Evolutionary conservation across 306 rosid species (phyloP).

Genomic region (Dicorynia guianensis): DNA sequence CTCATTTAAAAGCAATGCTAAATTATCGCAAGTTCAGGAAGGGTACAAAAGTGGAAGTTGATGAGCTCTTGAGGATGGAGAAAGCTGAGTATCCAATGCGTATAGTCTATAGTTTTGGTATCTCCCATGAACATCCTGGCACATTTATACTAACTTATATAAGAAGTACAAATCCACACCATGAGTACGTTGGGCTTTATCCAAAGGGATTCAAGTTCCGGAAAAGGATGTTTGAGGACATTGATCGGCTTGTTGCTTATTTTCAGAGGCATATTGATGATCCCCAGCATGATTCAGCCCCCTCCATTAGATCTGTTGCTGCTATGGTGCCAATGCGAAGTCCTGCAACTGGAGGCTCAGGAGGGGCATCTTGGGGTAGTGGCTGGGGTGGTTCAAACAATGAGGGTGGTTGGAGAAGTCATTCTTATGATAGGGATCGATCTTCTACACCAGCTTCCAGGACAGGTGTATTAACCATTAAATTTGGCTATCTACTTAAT

Average conservation of each 20-base stretch:
- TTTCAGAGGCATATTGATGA: conserved; percentile 95
- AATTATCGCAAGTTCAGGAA: conserved; percentile 86
- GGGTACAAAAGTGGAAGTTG: conserved; percentile 92
- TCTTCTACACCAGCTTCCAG: conserved; percentile 90
- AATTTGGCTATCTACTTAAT: conserved; percentile 2
- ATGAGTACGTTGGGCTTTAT: conserved; percentile 95
- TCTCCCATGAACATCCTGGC: conserved; percentile 97
- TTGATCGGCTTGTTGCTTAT: conserved; percentile 90
- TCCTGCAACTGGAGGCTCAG: conserved; percentile 95
- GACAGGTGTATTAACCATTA: conserved; percentile 62
- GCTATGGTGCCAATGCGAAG: conserved; percentile 99
- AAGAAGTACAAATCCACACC: conserved; percentile 96
- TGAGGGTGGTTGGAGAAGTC: conserved; percentile 89
- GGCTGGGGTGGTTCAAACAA: conserved; percentile 83
- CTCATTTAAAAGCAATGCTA: conserved; percentile 83
- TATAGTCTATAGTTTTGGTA: conserved; percentile 91
- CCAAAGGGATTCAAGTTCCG: conserved; percentile 98
- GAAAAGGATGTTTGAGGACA: conserved; percentile 94
- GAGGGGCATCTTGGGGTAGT: conserved; percentile 79
- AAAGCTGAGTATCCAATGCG: conserved; percentile 83
- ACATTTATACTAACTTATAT: conserved; percentile 87
- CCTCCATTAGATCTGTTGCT: conserved; percentile 95
- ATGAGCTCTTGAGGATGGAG: conserved; percentile 82
- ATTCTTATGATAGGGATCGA: conserved; percentile 79
- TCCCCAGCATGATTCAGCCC: conserved; percentile 78